Evolutionary conservation across 2,329 filamentous ascomycete species (phyloP).

Genomic region (Aspergillus pseudoterreus): DNA sequence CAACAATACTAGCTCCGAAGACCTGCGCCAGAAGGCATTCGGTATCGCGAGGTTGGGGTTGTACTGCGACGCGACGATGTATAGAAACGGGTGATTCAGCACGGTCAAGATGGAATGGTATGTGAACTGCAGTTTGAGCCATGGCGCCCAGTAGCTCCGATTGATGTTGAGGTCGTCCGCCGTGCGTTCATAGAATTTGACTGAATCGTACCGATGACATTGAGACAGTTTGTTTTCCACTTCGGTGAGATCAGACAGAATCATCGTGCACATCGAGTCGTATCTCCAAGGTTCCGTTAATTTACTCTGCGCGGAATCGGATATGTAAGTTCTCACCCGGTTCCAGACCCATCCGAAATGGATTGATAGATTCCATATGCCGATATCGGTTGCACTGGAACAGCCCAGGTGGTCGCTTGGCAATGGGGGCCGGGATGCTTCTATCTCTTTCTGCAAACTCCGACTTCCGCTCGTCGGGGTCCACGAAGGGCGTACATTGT

Average conservation of each 20-base stretch:
- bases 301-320: constrained; percentile 46
- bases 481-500: constrained; percentile 39
- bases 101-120: constrained; percentile 52
- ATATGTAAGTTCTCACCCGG: constrained; percentile 43
- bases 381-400: constrained; percentile 38
- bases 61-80: constrained; percentile 51
- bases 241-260: constrained; percentile 51
- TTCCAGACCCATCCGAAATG: constrained; percentile 54
- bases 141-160: constrained; percentile 50
- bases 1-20: constrained; percentile 49
- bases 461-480: constrained; percentile 17
- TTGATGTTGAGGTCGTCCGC: constrained; percentile 45
- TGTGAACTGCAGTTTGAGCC: constrained; percentile 53
- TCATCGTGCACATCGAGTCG: constrained; percentile 51
- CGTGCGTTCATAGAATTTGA: constrained; percentile 51
- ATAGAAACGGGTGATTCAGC: constrained; percentile 53
- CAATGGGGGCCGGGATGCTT: constrained; percentile 39
- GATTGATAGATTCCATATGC: constrained; percentile 50
- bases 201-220: constrained; percentile 52
- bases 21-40: constrained; percentile 53
- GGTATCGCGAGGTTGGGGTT: constrained; percentile 52
- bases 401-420: constrained; percentile 46
- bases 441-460: constrained; percentile 21
- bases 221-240: constrained; percentile 45
- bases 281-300: constrained; percentile 51